Base-by-base conservation (phyloP, 768 basidiomycete genomes). In the Leccinum variicolor region DNA sequence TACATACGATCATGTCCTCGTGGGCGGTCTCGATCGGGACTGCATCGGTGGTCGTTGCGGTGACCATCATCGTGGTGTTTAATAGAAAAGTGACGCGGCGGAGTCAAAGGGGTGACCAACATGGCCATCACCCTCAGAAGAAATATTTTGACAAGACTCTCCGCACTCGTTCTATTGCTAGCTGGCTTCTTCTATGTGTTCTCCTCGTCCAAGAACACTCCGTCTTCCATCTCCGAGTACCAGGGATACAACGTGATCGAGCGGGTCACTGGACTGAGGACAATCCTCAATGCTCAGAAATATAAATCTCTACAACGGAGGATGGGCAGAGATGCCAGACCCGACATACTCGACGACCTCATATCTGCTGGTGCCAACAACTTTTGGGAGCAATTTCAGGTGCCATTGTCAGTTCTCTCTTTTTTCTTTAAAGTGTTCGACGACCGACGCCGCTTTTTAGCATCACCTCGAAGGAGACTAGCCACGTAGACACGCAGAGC, bases 1-100 rank as follows among this genome's bases (percentile, higher is more conserved):
- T 29, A 33, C 56, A 76, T 74, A 97, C 96, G 63, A 98, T 98
- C 93, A 98, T 97, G 75, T 98, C 97, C 73, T 96, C 93, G 72
- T 99, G 96, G 15, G 89, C 86, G 1, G 96, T 98, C 75, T 99
- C 96, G 50, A 99, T 89, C 55, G 85, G 90, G 57, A 90, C 82
- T 19, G 89, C 87, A 62, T 90, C 87, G 26, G 84, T 81, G 19
- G 77, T 79, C 52, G 77, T 79, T 54, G 82, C 78, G 51, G 50
- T 56, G 26, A 66, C 60, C 65, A 68, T 66, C 13, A 13, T 25
- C 21, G 15, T 41, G 13, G 39, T 41, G 17, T 10, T 19, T 2
- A 3, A 4, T 19, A 1, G 10, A 19, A 41, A 41, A 45, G 10
- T 21, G 7, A 36, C 36, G 36, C 17, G 1, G 39, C 39, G 39